Evolutionary conservation across 768 basidiomycete species (phyloP).

Genomic region (Suillus hirtellus): DNA sequence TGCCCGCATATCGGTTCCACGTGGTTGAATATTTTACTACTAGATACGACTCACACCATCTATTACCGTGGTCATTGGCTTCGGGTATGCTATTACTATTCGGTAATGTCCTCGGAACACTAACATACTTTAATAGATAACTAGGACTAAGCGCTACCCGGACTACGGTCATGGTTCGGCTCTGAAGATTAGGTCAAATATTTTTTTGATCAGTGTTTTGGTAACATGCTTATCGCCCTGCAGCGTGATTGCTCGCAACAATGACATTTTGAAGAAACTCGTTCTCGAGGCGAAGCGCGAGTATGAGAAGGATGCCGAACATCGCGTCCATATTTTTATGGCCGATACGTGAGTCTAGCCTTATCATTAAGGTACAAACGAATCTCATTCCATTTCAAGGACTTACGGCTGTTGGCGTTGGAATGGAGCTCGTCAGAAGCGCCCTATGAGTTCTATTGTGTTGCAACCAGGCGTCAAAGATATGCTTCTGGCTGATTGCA

Average conservation of each 20-base stretch:
- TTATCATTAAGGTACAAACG: slow-evolving; percentile 18
- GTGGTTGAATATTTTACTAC: slow-evolving; percentile 30
- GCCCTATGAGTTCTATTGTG: slow-evolving; percentile 91
- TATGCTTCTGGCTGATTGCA: slow-evolving; percentile 87
- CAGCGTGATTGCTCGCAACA: slow-evolving; percentile 86
- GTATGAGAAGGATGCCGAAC: slow-evolving; percentile 89
- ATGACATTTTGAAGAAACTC: slow-evolving; percentile 83
- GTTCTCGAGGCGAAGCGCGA: slow-evolving; percentile 86
- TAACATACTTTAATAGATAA: slow-evolving; percentile 54
- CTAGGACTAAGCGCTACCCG: slow-evolving; percentile 72
- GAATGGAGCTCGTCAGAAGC: slow-evolving; percentile 86
- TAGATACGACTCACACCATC: slow-evolving; percentile 86
- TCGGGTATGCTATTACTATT: slow-evolving; percentile 47
- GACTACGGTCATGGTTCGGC: slow-evolving; percentile 74
- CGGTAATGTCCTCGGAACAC: slow-evolving; percentile 21
- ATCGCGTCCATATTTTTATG: slow-evolving; percentile 87
- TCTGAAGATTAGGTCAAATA: slow-evolving; percentile 73
- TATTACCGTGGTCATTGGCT: slow-evolving; percentile 91
- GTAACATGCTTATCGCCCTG: slow-evolving; percentile 10
- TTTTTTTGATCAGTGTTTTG: slow-evolving; percentile 14
- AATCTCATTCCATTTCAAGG: slow-evolving; percentile 33
- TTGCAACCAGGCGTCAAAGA: slow-evolving; percentile 88
- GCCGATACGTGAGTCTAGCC: slow-evolving; percentile 73
- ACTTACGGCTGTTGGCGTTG: slow-evolving; percentile 81
- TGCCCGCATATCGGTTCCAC: slow-evolving; percentile 16